These are phyloP conservation scores for Alternaria brassicicola DNA, from an alignment of 2,329 filamentous ascomycete genomes.

Conservation along the genomic window DNA sequence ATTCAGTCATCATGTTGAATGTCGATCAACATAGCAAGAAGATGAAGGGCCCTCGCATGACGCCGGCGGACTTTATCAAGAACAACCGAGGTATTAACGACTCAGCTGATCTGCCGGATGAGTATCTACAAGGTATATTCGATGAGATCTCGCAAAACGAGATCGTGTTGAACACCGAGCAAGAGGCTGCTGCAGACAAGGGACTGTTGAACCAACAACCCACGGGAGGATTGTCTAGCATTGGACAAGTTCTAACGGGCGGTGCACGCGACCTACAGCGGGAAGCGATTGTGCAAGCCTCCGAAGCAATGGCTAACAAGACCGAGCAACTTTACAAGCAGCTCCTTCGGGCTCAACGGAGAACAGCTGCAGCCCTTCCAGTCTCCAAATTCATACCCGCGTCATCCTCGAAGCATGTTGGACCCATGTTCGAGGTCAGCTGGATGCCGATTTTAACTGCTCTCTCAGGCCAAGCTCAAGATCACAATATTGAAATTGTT, in stretches of 20 bases:
- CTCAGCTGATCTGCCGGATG: conserved; percentile 87
- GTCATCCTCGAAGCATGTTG: conserved; percentile 91
- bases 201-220: conserved; percentile 65
- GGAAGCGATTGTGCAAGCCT: conserved; percentile 93
- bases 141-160: conserved; percentile 92
- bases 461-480: conserved; percentile 89
- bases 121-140: conserved; percentile 87
- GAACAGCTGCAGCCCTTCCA: conserved; percentile 73
- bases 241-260: conserved; percentile 88
- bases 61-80: conserved; percentile 96
- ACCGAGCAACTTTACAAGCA: conserved; percentile 90
- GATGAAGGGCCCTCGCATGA: conserved; percentile 83
- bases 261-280: conserved; percentile 90
- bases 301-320: conserved; percentile 86
- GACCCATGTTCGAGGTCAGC: conserved; percentile 97
- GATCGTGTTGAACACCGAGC: conserved; percentile 92
- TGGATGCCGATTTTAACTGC: conserved; percentile 99
- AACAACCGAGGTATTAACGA: conserved; percentile 99
- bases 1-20: conserved; percentile 96
- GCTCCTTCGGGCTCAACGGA: conserved; percentile 85
- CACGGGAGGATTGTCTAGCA: conserved; percentile 72
- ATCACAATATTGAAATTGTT: conserved; percentile 91
- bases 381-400: conserved; percentile 82
- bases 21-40: conserved; percentile 94
- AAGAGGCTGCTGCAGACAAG: conserved; percentile 83